phyloP scores from a whole-genome alignment of 1,139 yeast genomes.

The Scheffersomyces stambukii region DNA sequence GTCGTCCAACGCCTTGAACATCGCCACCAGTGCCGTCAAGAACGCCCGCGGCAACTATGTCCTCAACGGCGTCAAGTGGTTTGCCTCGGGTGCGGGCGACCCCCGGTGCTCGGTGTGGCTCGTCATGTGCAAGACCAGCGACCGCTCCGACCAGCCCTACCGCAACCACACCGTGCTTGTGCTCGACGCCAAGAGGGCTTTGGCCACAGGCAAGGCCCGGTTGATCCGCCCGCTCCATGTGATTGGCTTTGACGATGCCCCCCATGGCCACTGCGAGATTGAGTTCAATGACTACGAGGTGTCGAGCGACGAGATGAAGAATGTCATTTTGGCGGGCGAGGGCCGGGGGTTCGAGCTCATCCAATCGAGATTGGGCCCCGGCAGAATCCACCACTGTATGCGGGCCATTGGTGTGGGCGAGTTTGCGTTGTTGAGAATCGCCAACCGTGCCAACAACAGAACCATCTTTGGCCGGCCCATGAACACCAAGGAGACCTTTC shows the following conservation, averaged over 20 bases:
- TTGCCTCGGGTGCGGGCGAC: constrained; percentile 75
- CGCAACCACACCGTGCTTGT: constrained; percentile 59
- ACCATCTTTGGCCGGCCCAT: constrained; percentile 55
- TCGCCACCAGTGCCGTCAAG: constrained; percentile 44
- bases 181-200: constrained; percentile 50
- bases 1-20: constrained; percentile 66
- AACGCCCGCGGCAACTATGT: constrained; percentile 50
- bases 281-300: constrained; percentile 50
- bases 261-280: constrained; percentile 71
- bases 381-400: constrained; percentile 75
- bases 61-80: constrained; percentile 68
- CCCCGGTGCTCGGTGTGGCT: constrained; percentile 62
- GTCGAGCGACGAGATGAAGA: constrained; percentile 35
- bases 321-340: constrained; percentile 41
- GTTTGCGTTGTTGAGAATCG: constrained; percentile 50
- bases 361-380: constrained; percentile 70
- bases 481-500: constrained; percentile 50
- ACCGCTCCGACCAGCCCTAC: constrained; percentile 32
- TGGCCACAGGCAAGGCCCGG: constrained; percentile 49
- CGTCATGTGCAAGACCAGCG: constrained; percentile 61
- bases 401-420: constrained; percentile 65
- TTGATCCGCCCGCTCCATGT: constrained; percentile 54
- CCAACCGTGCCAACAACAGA: constrained; percentile 53
- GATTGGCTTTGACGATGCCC: constrained; percentile 69
- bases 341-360: constrained; percentile 68